Evolutionary conservation across 805 yeast genomes (phyloP).

Genomic region (Nakazawaea pomicola): DNA sequence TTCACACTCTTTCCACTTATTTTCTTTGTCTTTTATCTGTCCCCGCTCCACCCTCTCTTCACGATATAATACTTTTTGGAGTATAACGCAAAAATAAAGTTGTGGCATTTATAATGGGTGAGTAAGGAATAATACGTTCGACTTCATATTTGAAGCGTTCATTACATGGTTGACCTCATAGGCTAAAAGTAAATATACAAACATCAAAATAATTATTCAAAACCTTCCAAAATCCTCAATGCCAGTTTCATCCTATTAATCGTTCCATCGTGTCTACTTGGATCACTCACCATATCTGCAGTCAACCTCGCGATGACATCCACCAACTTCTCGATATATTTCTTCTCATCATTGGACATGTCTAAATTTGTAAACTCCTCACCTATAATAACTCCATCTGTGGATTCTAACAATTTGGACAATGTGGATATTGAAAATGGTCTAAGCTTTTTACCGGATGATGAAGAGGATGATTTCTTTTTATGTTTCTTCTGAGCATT

Average conservation of each 20-base stretch:
- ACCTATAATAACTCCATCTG: slow-evolving; percentile 58
- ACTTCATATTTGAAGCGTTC: too few species aligned
- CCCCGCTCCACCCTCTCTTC: too few species aligned
- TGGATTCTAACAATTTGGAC: slow-evolving; percentile 48
- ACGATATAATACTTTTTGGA: too few species aligned
- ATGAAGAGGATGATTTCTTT: slow-evolving; percentile 17
- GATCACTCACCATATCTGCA: slow-evolving; percentile 86
- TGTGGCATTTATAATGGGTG: too few species aligned
- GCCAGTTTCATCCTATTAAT: slow-evolving; percentile 76
- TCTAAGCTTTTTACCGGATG: slow-evolving; percentile 17
- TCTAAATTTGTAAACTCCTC: slow-evolving; percentile 71
- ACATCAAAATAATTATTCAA: slow-evolving; percentile 19
- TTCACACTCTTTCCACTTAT: too few species aligned
- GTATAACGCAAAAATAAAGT: too few species aligned
- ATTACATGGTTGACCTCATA: too few species aligned
- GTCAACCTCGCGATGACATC: slow-evolving; percentile 82
- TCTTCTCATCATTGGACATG: slow-evolving; percentile 71
- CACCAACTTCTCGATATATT: slow-evolving; percentile 76
- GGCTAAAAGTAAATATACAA: neutral
- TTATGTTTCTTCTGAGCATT: slow-evolving; percentile 12
- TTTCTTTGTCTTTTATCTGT: too few species aligned
- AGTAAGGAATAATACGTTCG: too few species aligned
- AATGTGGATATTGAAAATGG: slow-evolving; percentile 38
- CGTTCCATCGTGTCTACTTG: slow-evolving; percentile 75
- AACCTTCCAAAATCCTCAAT: slow-evolving; percentile 83